phyloP scores from a whole-genome alignment of 2,329 filamentous ascomycete genomes.

The Rutstroemia sp. region DNA sequence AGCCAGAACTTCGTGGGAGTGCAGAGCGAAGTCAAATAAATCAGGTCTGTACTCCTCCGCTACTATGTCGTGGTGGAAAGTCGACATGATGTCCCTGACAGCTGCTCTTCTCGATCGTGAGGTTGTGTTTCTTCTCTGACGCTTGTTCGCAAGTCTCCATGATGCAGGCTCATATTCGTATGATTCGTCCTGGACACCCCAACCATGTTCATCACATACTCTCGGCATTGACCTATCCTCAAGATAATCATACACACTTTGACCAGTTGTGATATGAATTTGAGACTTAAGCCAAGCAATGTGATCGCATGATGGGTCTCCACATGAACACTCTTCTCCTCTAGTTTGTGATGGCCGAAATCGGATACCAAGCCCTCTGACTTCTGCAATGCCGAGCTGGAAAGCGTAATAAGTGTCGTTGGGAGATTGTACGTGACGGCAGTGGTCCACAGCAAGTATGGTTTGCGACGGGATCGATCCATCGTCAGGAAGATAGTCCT shows the following conservation, averaged over 20 bases:
- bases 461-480: conserved; percentile 13
- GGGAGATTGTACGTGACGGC: conserved; percentile 1
- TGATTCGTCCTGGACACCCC: conserved; percentile 21
- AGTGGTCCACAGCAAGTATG: conserved; percentile 21
- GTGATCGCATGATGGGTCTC: conserved; percentile 17
- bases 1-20: conserved; percentile 12
- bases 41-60: conserved; percentile 20
- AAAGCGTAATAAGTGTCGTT: conserved; percentile 20
- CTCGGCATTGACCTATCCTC: conserved; percentile 18
- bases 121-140: not conserved
- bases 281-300: conserved; percentile 6
- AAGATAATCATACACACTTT: conserved; percentile 19
- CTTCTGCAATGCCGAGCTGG: conserved; percentile 24
- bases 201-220: conserved; percentile 23
- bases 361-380: conserved; percentile 20
- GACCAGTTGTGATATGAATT: not conserved
- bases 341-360: conserved; percentile 15
- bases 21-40: conserved; percentile 21
- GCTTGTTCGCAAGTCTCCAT: conserved; percentile 23
- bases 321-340: conserved; percentile 19
- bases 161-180: conserved; percentile 15
- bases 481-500: not conserved
- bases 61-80: conserved; percentile 16
- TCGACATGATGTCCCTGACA: conserved; percentile 26
- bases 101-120: conserved; percentile 12